Conservation (phyloP, 352 stramenopile genomes). For the Phytophthora pseudosyringae region DNA sequence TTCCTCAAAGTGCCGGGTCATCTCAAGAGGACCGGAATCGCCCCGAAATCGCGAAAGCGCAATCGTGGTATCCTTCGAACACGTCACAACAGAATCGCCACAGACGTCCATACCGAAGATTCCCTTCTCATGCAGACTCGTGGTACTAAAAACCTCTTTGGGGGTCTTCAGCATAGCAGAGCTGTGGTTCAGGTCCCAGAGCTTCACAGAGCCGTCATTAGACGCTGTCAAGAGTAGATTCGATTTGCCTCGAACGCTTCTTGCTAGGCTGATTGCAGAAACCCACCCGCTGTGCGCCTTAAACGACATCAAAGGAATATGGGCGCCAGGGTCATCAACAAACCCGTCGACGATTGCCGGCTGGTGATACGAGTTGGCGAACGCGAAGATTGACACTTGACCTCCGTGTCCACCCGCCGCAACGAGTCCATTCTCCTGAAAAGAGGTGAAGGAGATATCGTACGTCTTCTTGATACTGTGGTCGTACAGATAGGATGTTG, state of each 20-base stretch:
- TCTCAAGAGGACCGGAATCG: slow-evolving; percentile 13
- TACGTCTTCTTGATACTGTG: slow-evolving; percentile 52
- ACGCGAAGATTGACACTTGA: slow-evolving; percentile 54
- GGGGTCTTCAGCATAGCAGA: slow-evolving; percentile 22
- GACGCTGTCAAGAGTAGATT: slow-evolving; percentile 57
- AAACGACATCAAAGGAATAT: slow-evolving; percentile 57
- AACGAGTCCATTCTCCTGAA: slow-evolving; percentile 44
- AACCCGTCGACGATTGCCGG: slow-evolving; percentile 12
- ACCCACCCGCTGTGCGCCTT: slow-evolving; percentile 61
- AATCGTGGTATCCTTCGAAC: slow-evolving; percentile 60
- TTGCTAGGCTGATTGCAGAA: slow-evolving; percentile 50
- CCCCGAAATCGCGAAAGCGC: slow-evolving; percentile 40
- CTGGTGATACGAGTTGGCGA: slow-evolving; percentile 14
- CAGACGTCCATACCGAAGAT: slow-evolving; percentile 59
- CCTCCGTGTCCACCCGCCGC: slow-evolving; percentile 52
- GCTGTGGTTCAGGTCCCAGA: slow-evolving; percentile 63
- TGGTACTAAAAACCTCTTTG: slow-evolving; percentile 38
- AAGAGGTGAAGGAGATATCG: slow-evolving; percentile 51
- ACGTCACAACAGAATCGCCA: slow-evolving; percentile 44
- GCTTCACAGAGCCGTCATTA: slow-evolving; percentile 57
- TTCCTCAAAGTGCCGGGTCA: slow-evolving; percentile 40
- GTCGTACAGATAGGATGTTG: slow-evolving; percentile 34
- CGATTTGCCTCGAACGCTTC: slow-evolving; percentile 23
- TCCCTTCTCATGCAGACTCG: slow-evolving; percentile 46
- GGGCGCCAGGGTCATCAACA: slow-evolving; percentile 19